These are phyloP conservation scores for Solanum hybrid DNA, from an alignment of 305 asterid genomes.

Conservation along the genomic window DNA sequence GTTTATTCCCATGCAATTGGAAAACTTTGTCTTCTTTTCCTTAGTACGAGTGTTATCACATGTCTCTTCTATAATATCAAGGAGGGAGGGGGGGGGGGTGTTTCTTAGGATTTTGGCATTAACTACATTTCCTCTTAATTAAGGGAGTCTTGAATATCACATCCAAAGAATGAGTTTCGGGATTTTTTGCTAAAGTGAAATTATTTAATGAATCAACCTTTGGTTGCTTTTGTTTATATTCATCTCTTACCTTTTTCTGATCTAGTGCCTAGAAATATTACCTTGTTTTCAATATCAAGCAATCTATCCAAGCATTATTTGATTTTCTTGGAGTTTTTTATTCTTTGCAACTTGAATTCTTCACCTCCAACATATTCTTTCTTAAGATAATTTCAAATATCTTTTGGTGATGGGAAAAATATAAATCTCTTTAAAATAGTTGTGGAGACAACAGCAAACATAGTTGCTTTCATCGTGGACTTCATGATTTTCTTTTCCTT, in stretches of 20 bases:
- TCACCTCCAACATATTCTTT: background rate
- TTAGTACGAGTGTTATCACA: background rate
- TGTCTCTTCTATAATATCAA: background rate
- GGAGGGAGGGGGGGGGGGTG: background rate
- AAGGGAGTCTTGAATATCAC: background rate
- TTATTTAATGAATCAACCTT: background rate
- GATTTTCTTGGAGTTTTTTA: background rate
- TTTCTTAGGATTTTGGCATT: too few relatives aligned
- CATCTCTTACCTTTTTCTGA: background rate
- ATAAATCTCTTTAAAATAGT: background rate
- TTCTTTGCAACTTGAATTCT: background rate
- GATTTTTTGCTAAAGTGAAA: too few relatives aligned
- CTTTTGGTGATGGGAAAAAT: background rate
- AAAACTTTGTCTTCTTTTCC: background rate
- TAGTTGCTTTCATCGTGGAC: background rate
- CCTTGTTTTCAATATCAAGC: background rate
- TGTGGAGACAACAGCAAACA: background rate
- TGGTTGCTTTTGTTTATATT: background rate
- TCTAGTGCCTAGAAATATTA: too few relatives aligned
- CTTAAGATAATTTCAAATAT: background rate
- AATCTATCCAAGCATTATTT: too few relatives aligned
- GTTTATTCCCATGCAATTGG: background rate
- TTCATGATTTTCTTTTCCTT: background rate
- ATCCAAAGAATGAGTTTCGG: background rate
- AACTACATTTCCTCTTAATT: too few relatives aligned